Conservation (phyloP, 495 filamentous ascomycete genomes). For the Hypoxylon crocopeplum region DNA sequence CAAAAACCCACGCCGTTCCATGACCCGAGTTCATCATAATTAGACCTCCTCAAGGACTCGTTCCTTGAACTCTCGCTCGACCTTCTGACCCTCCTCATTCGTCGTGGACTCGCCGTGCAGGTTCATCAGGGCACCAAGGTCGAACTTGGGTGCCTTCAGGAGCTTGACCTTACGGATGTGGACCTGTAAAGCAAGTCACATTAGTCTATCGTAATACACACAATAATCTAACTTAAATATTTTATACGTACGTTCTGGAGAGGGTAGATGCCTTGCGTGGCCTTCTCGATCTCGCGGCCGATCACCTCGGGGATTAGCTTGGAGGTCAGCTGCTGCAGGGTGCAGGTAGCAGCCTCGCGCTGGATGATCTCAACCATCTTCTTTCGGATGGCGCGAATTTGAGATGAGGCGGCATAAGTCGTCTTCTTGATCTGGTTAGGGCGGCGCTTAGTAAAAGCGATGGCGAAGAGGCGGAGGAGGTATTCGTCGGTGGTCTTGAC, state of each 20-base stretch:
- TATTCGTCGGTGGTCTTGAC: conserved; percentile 99
- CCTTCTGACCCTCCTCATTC: conserved; percentile 97
- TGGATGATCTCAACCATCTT: conserved; percentile 99
- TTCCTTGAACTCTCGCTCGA: conserved; percentile 99
- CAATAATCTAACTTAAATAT: background rate
- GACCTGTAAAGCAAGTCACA: conserved; percentile 65
- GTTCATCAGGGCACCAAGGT: conserved; percentile 91
- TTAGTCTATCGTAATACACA: conserved; percentile 35
- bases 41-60: conserved; percentile 90
- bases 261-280: conserved; percentile 98
- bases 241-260: conserved; percentile 86
- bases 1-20: conserved; percentile 58
- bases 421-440: conserved; percentile 99
- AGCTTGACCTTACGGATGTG: conserved; percentile 99
- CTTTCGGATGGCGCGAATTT: conserved; percentile 96
- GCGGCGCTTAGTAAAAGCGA: conserved; percentile 98
- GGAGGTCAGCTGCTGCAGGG: conserved; percentile 89
- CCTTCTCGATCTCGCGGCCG: conserved; percentile 99
- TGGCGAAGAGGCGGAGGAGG: conserved; percentile 96
- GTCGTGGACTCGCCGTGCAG: conserved; percentile 96
- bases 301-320: conserved; percentile 99
- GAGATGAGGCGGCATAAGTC: conserved; percentile 93
- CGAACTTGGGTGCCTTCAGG: conserved; percentile 97
- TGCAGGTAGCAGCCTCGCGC: conserved; percentile 92
- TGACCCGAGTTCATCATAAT: conserved; percentile 54